Conservation (phyloP, 768 basidiomycete species). For the Calocybe cyanea region DNA sequence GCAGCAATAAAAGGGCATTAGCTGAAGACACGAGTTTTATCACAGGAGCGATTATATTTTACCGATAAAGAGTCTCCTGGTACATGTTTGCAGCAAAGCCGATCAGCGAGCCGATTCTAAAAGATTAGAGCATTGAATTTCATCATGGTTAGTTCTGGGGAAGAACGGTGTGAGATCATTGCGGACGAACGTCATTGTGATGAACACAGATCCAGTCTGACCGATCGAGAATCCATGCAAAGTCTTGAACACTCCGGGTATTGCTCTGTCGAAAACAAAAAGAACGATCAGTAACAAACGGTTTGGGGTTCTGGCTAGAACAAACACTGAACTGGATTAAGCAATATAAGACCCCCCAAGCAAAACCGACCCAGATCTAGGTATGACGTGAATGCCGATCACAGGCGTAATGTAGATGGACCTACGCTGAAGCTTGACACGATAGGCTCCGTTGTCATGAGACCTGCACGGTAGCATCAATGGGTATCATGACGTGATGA, state of each 20-base stretch:
- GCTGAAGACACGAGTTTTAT: neutral
- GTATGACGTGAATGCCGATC: constrained; percentile 26
- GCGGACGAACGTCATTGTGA: constrained; percentile 44
- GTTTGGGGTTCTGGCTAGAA: constrained; percentile 2
- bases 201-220: constrained; percentile 56
- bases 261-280: constrained; percentile 35
- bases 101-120: constrained; percentile 54
- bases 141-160: no score
- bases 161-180: neutral
- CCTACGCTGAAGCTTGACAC: constrained; percentile 71
- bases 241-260: constrained; percentile 49
- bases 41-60: constrained; percentile 9
- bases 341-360: constrained; percentile 74
- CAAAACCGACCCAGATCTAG: constrained; percentile 71
- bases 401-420: constrained; percentile 32
- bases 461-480: constrained; percentile 32
- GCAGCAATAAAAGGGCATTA: neutral
- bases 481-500: neutral
- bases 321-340: constrained; percentile 48
- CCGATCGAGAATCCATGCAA: constrained; percentile 61
- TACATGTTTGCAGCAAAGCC: constrained; percentile 43
- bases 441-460: constrained; percentile 69
- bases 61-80: constrained; percentile 52
- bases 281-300: no score
- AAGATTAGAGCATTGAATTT: no score